Evolutionary conservation across 192 early-diverging fungal genomes (phyloP).

Genomic region (Umbelopsis sp.): DNA sequence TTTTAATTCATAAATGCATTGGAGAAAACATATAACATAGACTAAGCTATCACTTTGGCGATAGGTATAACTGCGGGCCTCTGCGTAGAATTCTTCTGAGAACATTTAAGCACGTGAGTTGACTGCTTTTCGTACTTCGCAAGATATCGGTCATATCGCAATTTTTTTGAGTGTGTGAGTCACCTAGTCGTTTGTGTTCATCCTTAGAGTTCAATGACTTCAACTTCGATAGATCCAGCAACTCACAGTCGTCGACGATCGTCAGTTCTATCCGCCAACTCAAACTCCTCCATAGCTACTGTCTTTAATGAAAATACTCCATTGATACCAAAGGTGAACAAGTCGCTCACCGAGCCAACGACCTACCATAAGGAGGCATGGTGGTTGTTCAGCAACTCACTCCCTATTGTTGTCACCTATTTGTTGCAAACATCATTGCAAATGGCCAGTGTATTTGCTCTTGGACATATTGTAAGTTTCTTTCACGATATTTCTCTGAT

Average conservation of each 20-base stretch:
- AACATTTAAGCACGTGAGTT: too few relatives aligned
- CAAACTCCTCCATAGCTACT: neutral
- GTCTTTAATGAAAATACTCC: slow-evolving; percentile 8
- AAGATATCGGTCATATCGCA: too few relatives aligned
- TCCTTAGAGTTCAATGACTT: neutral
- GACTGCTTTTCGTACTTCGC: too few relatives aligned
- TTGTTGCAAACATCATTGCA: slow-evolving; percentile 70
- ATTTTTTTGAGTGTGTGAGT: too few relatives aligned
- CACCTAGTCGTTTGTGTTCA: too few relatives aligned
- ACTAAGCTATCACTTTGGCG: too few relatives aligned
- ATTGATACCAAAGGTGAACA: neutral
- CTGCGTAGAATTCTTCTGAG: too few relatives aligned
- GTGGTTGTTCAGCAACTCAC: slow-evolving; percentile 41
- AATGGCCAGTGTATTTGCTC: slow-evolving; percentile 62
- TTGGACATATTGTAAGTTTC: slow-evolving; percentile 61
- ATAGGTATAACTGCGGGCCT: too few relatives aligned
- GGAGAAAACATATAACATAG: too few relatives aligned
- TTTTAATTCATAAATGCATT: too few relatives aligned
- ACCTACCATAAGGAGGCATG: slow-evolving; percentile 4
- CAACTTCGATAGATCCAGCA: slow-evolving; percentile 1
- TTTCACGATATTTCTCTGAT: slow-evolving; percentile 14
- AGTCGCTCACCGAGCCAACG: neutral
- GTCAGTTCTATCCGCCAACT: neutral
- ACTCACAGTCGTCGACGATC: neutral
- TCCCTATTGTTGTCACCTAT: slow-evolving; percentile 64